phyloP scores from a whole-genome alignment of 23 red algal species.

The Gracilaria domingensis region DNA sequence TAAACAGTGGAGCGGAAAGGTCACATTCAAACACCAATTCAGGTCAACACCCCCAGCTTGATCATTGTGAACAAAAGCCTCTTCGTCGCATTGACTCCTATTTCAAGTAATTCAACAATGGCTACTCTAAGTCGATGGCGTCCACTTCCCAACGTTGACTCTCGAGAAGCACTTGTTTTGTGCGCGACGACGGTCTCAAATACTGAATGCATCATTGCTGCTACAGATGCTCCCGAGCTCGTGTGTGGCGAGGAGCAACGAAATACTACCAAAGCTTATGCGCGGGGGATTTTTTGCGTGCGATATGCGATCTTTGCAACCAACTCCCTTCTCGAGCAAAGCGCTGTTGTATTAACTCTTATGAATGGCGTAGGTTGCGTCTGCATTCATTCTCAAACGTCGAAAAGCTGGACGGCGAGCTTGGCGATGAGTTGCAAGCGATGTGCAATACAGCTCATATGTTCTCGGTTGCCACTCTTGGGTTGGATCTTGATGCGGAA shows the following conservation, averaged over 20 bases:
- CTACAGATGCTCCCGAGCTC: slow-evolving; percentile 52
- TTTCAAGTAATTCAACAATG: neutral
- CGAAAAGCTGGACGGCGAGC: slow-evolving; percentile 31
- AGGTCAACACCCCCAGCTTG: slow-evolving; percentile 1
- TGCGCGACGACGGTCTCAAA: slow-evolving; percentile 37
- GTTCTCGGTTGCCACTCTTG: slow-evolving; percentile 67
- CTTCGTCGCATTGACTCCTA: neutral
- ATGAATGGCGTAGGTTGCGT: slow-evolving; percentile 28
- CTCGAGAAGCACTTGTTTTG: slow-evolving; percentile 36
- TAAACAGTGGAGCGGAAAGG: too few relatives aligned
- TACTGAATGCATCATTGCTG: slow-evolving; percentile 7
- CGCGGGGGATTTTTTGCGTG: slow-evolving; percentile 36
- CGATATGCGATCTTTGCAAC: slow-evolving; percentile 27
- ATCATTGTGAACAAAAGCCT: neutral
- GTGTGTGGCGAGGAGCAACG: slow-evolving; percentile 27
- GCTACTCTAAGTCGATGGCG: slow-evolving; percentile 36
- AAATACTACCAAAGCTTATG: slow-evolving; percentile 1
- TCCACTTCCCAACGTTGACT: slow-evolving; percentile 34
- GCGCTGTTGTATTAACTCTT: slow-evolving; percentile 41
- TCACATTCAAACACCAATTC: too few relatives aligned
- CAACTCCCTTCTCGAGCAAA: slow-evolving; percentile 41
- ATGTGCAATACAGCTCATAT: slow-evolving; percentile 46
- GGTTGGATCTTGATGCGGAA: slow-evolving; percentile 53
- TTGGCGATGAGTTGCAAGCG: slow-evolving; percentile 23
- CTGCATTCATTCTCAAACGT: slow-evolving; percentile 49